Evolutionary conservation across 2,329 filamentous ascomycete species (phyloP).

Genomic region (Fusarium nanum): DNA sequence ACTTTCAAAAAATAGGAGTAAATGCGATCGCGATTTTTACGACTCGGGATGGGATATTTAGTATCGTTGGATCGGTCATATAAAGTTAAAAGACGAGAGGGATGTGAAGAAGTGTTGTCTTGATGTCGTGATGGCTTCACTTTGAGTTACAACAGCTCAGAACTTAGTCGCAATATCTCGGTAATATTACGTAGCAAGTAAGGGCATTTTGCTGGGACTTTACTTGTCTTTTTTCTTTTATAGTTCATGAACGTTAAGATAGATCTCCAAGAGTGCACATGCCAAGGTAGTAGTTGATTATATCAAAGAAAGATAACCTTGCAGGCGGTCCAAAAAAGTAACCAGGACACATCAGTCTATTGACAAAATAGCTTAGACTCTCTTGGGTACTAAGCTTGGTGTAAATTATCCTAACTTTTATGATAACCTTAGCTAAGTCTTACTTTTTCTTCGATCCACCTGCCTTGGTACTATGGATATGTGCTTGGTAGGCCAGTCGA

Average conservation of each 20-base stretch:
- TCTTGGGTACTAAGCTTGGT: no score
- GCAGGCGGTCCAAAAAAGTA: no score
- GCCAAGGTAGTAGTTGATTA: background rate
- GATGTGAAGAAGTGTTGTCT: background rate
- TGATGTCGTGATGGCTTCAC: background rate
- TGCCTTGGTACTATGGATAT: background rate
- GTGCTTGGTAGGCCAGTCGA: background rate
- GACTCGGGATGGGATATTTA: background rate
- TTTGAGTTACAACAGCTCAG: background rate
- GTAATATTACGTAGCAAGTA: background rate
- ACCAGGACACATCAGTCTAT: no score
- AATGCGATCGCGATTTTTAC: background rate
- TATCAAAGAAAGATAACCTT: background rate
- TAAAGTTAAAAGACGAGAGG: background rate
- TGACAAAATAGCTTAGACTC: no score
- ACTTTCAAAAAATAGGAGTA: background rate
- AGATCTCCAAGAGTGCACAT: background rate
- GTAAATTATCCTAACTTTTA: no score
- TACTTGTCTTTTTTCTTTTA: background rate
- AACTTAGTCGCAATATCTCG: background rate
- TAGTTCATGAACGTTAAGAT: background rate
- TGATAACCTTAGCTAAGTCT: no score
- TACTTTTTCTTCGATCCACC: no score
- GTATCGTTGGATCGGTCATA: background rate
- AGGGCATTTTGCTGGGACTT: background rate